Percentiles rank a stretch among this genome's conserved stretches.
Conservation (phyloP, 371 early-diverging fungal genomes). For the Mortierella sp. region DNA sequence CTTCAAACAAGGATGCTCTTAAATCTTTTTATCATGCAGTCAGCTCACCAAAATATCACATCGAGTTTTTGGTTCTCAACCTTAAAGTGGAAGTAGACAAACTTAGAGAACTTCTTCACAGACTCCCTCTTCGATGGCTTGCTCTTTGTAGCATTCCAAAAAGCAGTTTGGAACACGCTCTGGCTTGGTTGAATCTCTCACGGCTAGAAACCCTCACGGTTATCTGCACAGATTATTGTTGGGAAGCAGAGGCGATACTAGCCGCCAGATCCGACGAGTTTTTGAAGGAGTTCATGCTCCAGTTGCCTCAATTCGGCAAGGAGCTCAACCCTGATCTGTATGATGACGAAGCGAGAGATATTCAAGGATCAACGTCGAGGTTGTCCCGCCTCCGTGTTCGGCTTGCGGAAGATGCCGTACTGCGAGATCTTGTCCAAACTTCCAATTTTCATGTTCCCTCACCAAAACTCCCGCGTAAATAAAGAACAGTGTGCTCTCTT, state of each 20-base stretch:
- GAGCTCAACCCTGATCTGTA: no score
- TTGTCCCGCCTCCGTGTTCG: no score
- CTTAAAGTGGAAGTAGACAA: no score
- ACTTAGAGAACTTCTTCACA: neutral
- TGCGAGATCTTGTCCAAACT: no score
- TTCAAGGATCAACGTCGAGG: no score
- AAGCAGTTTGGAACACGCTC: neutral
- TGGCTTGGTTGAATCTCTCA: neutral
- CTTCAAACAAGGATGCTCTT: neutral
- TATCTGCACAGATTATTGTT: neutral
- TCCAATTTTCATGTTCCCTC: no score
- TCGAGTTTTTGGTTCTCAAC: neutral
- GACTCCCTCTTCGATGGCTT: neutral
- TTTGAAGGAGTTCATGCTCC: neutral
- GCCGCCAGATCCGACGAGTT: neutral
- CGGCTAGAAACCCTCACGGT: neutral
- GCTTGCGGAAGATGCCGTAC: no score
- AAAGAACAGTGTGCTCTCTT: no score
- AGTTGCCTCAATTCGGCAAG: no score
- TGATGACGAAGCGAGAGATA: no score
- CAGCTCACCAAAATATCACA: neutral
- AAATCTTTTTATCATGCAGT: neutral
- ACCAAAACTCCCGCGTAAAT: no score
- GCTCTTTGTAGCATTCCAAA: neutral
- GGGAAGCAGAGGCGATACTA: neutral